Evolutionary conservation across 805 yeast genomes (phyloP).

Genomic region (Myxozyma sirexii): DNA sequence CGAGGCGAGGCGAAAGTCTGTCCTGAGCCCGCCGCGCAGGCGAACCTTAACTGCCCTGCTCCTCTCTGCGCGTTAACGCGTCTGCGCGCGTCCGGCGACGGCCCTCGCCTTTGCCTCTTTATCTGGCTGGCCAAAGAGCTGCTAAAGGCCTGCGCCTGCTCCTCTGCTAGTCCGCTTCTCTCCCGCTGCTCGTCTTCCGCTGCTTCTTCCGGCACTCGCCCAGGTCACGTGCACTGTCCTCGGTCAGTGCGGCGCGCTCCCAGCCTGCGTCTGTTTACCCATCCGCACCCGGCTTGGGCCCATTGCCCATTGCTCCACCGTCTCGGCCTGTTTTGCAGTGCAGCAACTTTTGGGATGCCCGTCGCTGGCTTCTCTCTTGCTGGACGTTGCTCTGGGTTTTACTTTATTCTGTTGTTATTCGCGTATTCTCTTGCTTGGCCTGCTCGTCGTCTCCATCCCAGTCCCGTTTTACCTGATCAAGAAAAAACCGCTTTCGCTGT

Average conservation of each 20-base stretch:
- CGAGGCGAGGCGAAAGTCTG: conserved; percentile 1
- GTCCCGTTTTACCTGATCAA: no score
- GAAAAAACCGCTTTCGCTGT: no score
- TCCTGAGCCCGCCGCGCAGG: not conserved
- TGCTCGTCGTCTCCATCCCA: no score
- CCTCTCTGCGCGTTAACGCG: not conserved
- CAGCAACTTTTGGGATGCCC: not conserved
- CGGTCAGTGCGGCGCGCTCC: conserved; percentile 6
- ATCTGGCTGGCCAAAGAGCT: no score
- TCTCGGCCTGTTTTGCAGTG: not conserved
- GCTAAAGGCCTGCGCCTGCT: no score
- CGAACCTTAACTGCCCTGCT: not conserved
- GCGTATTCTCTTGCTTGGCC: no score
- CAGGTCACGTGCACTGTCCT: conserved; percentile 9
- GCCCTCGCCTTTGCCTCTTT: no score
- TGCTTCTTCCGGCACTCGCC: not conserved
- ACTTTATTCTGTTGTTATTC: not conserved
- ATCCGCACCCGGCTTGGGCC: conserved; percentile 1
- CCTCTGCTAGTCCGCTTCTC: no score
- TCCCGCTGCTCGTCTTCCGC: no score
- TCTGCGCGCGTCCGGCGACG: no score
- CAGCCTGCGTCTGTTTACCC: conserved; percentile 10
- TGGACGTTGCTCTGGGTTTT: not conserved
- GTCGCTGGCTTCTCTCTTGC: no score
- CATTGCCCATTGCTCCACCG: not conserved